Conservation (phyloP, 257 asterid species). For the Rauvolfia tetraphylla region DNA sequence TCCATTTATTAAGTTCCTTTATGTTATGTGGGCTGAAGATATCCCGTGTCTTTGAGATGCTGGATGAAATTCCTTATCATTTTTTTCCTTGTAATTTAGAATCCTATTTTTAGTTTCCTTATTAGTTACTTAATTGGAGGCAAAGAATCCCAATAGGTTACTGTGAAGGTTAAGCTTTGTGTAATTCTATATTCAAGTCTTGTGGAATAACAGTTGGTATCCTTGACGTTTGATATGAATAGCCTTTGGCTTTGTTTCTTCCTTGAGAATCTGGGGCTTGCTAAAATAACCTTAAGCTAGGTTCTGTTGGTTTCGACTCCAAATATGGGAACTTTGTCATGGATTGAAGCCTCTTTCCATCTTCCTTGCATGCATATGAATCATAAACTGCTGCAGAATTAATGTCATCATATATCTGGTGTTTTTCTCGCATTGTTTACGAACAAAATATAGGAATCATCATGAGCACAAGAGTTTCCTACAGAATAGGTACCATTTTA, state of each 20-base stretch:
- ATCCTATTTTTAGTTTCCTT: not conserved
- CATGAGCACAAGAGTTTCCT: not conserved
- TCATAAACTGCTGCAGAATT: not conserved
- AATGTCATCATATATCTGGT: not conserved
- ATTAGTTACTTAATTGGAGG: too few relatives aligned
- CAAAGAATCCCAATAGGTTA: not conserved
- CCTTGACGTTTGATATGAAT: not conserved
- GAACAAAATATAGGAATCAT: not conserved
- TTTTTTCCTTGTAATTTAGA: not conserved
- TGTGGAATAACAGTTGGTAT: not conserved
- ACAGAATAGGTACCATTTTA: not conserved
- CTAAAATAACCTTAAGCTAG: not conserved
- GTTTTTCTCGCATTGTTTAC: not conserved
- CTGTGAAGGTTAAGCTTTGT: not conserved
- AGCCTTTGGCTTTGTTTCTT: not conserved
- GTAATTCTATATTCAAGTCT: not conserved
- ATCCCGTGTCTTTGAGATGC: not conserved
- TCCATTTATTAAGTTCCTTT: not conserved
- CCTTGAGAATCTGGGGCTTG: not conserved
- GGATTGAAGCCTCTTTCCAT: not conserved
- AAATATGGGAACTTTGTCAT: too few relatives aligned
- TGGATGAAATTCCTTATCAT: not conserved
- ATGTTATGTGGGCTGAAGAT: not conserved
- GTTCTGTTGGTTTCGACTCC: too few relatives aligned
- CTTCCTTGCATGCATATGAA: not conserved